Evolutionary conservation across 148 eudicot genomes (phyloP).

Genomic region (Amaranthus hypochondriacus): DNA sequence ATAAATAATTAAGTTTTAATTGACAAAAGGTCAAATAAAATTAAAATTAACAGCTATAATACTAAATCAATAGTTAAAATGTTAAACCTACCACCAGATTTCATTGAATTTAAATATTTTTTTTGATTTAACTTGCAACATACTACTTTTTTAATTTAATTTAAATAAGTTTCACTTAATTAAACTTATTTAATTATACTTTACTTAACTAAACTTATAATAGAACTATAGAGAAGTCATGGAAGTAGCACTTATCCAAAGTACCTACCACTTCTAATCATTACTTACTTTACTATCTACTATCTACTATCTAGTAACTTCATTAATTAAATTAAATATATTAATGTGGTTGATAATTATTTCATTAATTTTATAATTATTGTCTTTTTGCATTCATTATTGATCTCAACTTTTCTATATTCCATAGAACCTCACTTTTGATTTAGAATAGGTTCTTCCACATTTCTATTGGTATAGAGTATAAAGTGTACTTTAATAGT

Average conservation of each 20-base stretch:
- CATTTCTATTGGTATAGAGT: background rate
- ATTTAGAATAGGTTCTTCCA: conserved; percentile 5
- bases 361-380: background rate
- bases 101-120: too few relatives aligned
- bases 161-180: too few relatives aligned
- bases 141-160: too few relatives aligned
- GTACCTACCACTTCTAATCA: conserved; percentile 12
- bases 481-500: too few relatives aligned
- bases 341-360: background rate
- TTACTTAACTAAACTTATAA: too few relatives aligned
- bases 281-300: background rate
- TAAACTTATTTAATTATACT: too few relatives aligned
- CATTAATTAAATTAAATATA: background rate
- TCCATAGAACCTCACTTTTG: background rate
- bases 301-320: background rate
- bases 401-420: conserved; percentile 2
- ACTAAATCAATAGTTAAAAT: too few relatives aligned
- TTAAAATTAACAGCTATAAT: too few relatives aligned
- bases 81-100: too few relatives aligned
- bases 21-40: too few relatives aligned
- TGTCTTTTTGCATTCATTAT: conserved; percentile 4
- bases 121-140: too few relatives aligned
- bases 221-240: background rate
- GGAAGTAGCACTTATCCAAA: conserved; percentile 11
- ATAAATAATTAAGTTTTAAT: too few relatives aligned